Percentiles rank a stretch among this genome's conserved stretches.
Conservation (phyloP, 2,329 filamentous ascomycete genomes). For the Xylaria sp. region DNA sequence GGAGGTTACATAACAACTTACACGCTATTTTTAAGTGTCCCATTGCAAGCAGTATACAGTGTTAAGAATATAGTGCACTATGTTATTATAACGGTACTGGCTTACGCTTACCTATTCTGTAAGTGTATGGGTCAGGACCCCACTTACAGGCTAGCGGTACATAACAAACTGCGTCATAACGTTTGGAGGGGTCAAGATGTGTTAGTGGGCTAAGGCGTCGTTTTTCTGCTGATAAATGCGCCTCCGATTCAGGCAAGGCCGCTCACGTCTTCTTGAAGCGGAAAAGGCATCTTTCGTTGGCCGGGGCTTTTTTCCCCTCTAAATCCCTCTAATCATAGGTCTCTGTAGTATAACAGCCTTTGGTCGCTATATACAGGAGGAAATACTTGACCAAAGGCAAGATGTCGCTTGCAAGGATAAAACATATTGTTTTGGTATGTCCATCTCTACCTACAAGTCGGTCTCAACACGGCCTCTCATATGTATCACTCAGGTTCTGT, state of each 20-base stretch:
- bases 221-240: constrained; percentile 40
- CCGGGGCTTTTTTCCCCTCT: neutral
- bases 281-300: constrained; percentile 10
- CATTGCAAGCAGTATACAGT: neutral
- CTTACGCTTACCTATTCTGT: too few relatives aligned
- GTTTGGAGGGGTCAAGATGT: constrained; percentile 29
- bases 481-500: constrained; percentile 69
- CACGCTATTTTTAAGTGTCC: neutral
- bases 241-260: constrained; percentile 30
- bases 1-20: neutral
- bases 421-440: constrained; percentile 79
- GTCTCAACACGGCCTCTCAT: constrained; percentile 16
- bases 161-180: constrained; percentile 24
- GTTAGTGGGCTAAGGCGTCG: constrained; percentile 19
- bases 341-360: neutral
- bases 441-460: constrained; percentile 17
- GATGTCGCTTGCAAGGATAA: constrained; percentile 76
- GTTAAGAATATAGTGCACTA: too few relatives aligned
- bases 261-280: constrained; percentile 2
- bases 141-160: neutral
- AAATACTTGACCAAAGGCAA: constrained; percentile 29
- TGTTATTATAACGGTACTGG: too few relatives aligned
- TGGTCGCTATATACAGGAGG: neutral
- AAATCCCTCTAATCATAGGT: neutral
- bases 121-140: neutral